Evolutionary conservation across 2,329 filamentous ascomycete genomes (phyloP), one percentile per base, ranked within the genome.

Genomic region (Stagonosporopsis chrysanthemi): DNA sequence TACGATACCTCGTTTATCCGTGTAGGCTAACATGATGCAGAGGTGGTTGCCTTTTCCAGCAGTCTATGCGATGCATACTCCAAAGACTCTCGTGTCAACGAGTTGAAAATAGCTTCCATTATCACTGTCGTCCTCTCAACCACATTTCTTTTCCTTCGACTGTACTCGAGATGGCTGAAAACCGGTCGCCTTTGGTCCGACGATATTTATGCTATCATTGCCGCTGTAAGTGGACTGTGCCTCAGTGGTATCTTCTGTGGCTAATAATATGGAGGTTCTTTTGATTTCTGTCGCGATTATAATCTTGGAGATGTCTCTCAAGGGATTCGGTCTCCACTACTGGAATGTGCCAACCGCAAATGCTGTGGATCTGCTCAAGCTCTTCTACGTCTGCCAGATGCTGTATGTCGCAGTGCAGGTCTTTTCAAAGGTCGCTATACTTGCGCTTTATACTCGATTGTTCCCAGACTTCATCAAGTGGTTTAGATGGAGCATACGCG

Each of bases 361-460:
- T 17, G 60, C 45, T 1, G 57, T 63, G 9, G 28, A 41, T 15
- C 57, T 65, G 12, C 55, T 63, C 11, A 61, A 63, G 44, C 52
- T 61, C 2, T 63, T 52, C 28, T 65, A 65, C 24, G 58, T 60
- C n/a, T 62, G 56, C 22, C 59, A 64, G 12, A 62, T 64, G 62
- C 46, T 61, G 9, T 63, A 63, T 26, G 36, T 63, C 17, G 28
- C 52, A 15, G 60, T 63, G 7, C 62, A 65, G 26, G 24, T 62
- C 29, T 61, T 61, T 26, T 56, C 62, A 2, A 63, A 65, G 38
- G 52, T 61, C 8, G 60, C 62, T 7, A 63, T 65, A 14, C 40
- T 63, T 28, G 43, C 60, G 4, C 26, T 65, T 12, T 63, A 63
- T 26, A 48, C 48, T 17, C 52, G 62, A 1, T 23, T 65, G 1